Evolutionary conservation across 106 monocot species (phyloP).

Genomic region (Dioscorea zingiberensis): DNA sequence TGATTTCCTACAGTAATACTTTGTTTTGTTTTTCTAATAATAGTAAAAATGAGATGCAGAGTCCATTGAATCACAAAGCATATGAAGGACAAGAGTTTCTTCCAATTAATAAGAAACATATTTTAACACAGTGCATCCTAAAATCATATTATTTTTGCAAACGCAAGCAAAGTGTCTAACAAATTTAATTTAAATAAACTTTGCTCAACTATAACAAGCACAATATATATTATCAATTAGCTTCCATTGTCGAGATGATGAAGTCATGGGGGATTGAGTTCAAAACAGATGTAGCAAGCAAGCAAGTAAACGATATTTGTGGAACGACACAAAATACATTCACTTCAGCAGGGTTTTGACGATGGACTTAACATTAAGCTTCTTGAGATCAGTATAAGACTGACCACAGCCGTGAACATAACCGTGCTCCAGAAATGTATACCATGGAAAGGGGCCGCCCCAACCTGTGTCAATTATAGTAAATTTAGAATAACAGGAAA

Average conservation of each 20-base stretch:
- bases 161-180: too few species aligned
- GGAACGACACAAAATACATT: slow-evolving; percentile 15
- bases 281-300: slow-evolving; percentile 3
- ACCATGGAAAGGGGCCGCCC: slow-evolving; percentile 99
- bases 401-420: slow-evolving; percentile 99
- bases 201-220: not conserved
- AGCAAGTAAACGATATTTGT: not conserved
- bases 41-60: too few species aligned
- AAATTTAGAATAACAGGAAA: not conserved
- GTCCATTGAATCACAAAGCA: too few species aligned
- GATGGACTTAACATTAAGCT: slow-evolving; percentile 96
- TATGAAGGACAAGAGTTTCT: too few species aligned
- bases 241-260: slow-evolving; percentile 5
- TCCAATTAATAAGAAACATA: too few species aligned
- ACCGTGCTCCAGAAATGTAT: slow-evolving; percentile 89
- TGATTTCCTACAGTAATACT: too few species aligned
- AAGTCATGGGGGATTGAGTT: slow-evolving; percentile 11
- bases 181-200: too few species aligned
- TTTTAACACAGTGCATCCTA: too few species aligned
- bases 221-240: not conserved
- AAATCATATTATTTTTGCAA: too few species aligned
- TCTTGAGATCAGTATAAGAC: slow-evolving; percentile 97
- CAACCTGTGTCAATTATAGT: slow-evolving; percentile 41
- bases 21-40: too few species aligned
- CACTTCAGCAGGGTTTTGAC: slow-evolving; percentile 89